Evolutionary conservation across 306 rosid species (phyloP), one percentile per base, ranked within the genome.

Genomic region (Vigna trinervia): DNA sequence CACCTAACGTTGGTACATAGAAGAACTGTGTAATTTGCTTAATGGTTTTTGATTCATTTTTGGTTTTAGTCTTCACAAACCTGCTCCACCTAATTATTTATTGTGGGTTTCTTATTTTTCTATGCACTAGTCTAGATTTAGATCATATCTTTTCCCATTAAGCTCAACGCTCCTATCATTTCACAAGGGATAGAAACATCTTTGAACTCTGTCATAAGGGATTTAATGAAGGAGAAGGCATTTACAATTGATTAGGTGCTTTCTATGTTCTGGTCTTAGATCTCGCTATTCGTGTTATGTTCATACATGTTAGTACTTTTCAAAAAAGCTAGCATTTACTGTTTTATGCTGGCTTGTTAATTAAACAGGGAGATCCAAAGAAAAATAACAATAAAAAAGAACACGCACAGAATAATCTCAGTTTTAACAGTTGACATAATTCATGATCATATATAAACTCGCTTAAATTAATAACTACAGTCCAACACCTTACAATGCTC

Each of bases 1-100:
- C 83, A 73, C 79, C 82, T 34, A 72, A 72, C 41, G 65, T 77
- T 47, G 82, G 79, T 54, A 68, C 79, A 47, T 82, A 51, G 77
- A 12, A 15, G 75, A 45, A 36, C 41, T 17, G 32, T 54, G 63
- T 54, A 56, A 46, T 64, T 72, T 54, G 23, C 48, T 63, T 28
- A 30, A 38, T 6, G 38, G 50, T 14, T 38, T 13, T 63, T 74
- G 10, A 45, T 43, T 61, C 8, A 48, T 28, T 51, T 73, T 19
- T 61, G 57, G 51, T 75, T 52, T 74, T 68, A 20, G 30, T 51
- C 56, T 59, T 39, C 1, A 10, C 12, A 34, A 74, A 61, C 28
- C 50, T 50, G 64, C 50, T 6, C 47, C 32, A 20, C 52, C 17
- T 41, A 20, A 20, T 0, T 65, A 15, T 23, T 41, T 58, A 43